Base-by-base conservation (phyloP, 2,329 filamentous ascomycete species). In the Xylaria sp. region DNA sequence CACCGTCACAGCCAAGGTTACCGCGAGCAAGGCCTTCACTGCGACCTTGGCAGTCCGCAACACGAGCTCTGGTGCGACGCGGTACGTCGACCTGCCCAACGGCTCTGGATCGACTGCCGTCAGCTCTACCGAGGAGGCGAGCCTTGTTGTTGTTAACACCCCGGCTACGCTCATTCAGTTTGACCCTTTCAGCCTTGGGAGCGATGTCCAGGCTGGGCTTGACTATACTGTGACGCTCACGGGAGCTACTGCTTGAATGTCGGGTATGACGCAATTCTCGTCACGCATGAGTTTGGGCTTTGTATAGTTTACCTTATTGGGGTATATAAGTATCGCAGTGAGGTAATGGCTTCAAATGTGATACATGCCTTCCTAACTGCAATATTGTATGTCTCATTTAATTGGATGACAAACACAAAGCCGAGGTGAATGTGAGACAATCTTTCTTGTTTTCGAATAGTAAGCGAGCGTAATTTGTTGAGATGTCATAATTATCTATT, bases 111-210 rank as follows among this genome's bases (percentile, higher is more conserved):
- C 76, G 11, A 77, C 77, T 1, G 67, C 68, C 1, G 68, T 85
- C 7, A 76, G 75, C 12, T 71, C 69, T n/a, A 80, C 79, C 0
- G 82, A 85, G 69, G 80, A 85, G 74, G 80, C 77, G 7, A 82
- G 75, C 48, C 75, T 86, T 42, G 81, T 85, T 8, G 79, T 86
- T 48, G 84, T 79, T 14, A 85, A 86, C 69, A 84, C 84, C 2
- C 84, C 84, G 7, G 75, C 76, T 7, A 68, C 77, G 56, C 76
- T 84, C 27, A 76, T 84, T 30, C 73, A 81, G 56, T 86, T 84
- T 68, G 82, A 85, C 70, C 79, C 82, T 2, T 84, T 83, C 65
- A 67, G 78, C 36, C 72, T 82, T 21, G 78, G 71, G 1, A 74
- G 75, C 2, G 81, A 80, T 24, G 81, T 79, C 0, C 79, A 74